Conservation (phyloP, 345 rosid genomes). For the Gossypium bickii region DNA sequence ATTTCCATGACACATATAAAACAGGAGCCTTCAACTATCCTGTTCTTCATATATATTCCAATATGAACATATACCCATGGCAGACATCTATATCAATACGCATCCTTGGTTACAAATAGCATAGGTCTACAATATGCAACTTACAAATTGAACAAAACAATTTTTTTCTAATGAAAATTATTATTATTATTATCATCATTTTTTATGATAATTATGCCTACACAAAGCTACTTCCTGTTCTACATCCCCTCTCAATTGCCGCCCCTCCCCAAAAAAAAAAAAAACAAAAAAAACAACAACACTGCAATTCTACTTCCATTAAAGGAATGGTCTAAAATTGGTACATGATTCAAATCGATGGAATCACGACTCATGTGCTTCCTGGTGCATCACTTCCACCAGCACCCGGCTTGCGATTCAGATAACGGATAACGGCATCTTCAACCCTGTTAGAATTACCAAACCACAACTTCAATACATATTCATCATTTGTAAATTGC, state of each 20-base stretch:
- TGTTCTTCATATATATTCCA: too few species aligned
- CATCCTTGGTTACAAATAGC: too few species aligned
- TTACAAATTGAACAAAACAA: slow-evolving; percentile 14
- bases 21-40: too few species aligned
- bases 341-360: slow-evolving; percentile 4
- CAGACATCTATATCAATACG: too few species aligned
- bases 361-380: slow-evolving; percentile 45
- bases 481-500: not conserved
- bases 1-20: too few species aligned
- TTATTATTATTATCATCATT: not conserved
- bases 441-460: slow-evolving; percentile 20
- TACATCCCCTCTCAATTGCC: slow-evolving; percentile 13
- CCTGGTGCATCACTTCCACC: slow-evolving; percentile 90
- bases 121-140: not conserved
- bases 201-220: slow-evolving; percentile 2
- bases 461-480: not conserved
- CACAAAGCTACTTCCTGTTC: slow-evolving; percentile 23
- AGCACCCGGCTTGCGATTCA: slow-evolving; percentile 86
- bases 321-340: slow-evolving; percentile 21
- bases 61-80: too few species aligned
- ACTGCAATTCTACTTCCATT: slow-evolving; percentile 16
- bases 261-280: too few species aligned
- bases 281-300: not conserved
- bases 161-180: not conserved
- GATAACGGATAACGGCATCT: slow-evolving; percentile 91